These are phyloP conservation scores for Fraxinus americana DNA, from an alignment of 257 asterid species.

Conservation along the genomic window DNA sequence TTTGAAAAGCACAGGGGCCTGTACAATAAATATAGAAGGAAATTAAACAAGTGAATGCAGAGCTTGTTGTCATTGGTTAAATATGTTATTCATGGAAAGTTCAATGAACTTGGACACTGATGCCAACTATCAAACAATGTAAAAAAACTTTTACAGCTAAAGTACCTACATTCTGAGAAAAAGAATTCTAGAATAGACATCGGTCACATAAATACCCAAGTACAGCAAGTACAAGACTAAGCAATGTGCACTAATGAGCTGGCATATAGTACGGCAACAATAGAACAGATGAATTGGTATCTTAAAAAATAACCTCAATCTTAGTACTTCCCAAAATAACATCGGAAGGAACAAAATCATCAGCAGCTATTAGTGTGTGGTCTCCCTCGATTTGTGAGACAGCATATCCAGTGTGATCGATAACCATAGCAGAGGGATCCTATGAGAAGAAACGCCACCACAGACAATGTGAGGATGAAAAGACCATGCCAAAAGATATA, in stretches of 20 bases:
- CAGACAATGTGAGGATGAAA: conserved; percentile 1
- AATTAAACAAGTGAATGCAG: background rate
- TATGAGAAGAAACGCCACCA: conserved; percentile 28
- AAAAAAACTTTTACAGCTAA: background rate
- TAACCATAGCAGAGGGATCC: conserved; percentile 71
- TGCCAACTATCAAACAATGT: background rate
- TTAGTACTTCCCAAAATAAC: conserved; percentile 61
- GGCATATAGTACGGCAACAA: background rate
- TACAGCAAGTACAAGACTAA: background rate
- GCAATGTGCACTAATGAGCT: background rate
- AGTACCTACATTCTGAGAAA: background rate
- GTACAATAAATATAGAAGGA: conserved; percentile 26
- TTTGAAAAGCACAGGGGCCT: conserved; percentile 87
- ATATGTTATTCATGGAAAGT: background rate
- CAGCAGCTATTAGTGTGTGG: conserved; percentile 69
- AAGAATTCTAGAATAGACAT: background rate
- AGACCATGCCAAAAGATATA: background rate
- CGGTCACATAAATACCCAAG: conserved; percentile 3
- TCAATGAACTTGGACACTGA: background rate
- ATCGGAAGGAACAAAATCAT: conserved; percentile 62
- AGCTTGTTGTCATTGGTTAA: background rate
- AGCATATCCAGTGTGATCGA: conserved; percentile 74
- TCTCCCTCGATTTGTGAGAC: conserved; percentile 73
- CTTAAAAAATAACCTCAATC: conserved; percentile 53
- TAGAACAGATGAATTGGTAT: background rate